phyloP scores from a whole-genome alignment of 306 rosid genomes.

The Psophocarpus tetragonolobus region DNA sequence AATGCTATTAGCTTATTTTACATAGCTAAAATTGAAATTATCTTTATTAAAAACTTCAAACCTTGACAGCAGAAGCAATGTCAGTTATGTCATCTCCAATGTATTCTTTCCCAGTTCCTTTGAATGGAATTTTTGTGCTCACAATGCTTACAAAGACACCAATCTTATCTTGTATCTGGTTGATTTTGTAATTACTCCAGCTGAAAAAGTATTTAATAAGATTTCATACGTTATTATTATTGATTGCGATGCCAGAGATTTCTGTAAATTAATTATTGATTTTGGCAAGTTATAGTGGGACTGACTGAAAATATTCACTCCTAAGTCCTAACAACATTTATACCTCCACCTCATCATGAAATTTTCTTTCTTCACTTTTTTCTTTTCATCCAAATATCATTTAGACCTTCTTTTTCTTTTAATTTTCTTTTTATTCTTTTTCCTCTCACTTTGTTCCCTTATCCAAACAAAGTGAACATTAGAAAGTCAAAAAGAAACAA shows the following conservation, averaged over 20 bases:
- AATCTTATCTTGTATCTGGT: conserved; percentile 90
- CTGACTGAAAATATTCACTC: background rate
- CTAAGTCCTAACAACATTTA: background rate
- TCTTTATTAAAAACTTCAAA: conserved; percentile 35
- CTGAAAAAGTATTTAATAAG: conserved; percentile 45
- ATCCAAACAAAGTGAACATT: background rate
- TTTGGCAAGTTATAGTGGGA: background rate
- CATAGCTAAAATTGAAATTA: conserved; percentile 6
- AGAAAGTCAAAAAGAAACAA: background rate
- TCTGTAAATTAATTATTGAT: conserved; percentile 25
- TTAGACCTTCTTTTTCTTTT: background rate
- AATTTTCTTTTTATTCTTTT: background rate
- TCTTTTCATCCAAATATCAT: background rate
- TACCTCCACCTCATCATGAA: background rate
- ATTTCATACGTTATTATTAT: background rate
- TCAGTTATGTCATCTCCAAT: conserved; percentile 96
- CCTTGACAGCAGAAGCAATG: conserved; percentile 96
- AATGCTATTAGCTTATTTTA: conserved; percentile 30
- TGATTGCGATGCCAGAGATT: background rate
- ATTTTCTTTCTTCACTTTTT: background rate
- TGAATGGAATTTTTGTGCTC: conserved; percentile 97
- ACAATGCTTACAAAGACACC: conserved; percentile 94
- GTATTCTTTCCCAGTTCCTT: conserved; percentile 98
- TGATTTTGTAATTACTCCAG: conserved; percentile 93
- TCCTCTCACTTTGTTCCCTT: background rate